phyloP scores from a whole-genome alignment of 495 filamentous ascomycete species.

The Articulospora tetracladia region DNA sequence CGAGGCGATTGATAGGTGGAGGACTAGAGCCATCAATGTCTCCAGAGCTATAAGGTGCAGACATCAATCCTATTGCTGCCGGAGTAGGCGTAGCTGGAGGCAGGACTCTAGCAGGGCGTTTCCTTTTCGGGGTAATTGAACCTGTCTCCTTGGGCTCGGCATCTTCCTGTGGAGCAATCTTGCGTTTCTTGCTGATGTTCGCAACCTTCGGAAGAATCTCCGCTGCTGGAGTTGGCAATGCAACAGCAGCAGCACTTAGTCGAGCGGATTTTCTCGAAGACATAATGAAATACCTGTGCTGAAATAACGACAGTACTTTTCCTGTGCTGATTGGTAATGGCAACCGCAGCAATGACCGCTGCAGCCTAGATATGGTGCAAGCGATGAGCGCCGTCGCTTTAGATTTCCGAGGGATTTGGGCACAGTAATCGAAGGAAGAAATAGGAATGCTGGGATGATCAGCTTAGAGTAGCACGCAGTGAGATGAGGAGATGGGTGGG shows the following conservation, averaged over 20 bases:
- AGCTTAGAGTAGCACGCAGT: not conserved
- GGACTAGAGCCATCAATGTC: constrained; percentile 21
- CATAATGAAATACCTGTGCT: constrained; percentile 33
- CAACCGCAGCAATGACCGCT: constrained; percentile 2
- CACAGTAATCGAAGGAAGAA: not conserved
- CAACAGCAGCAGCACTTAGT: constrained; percentile 39
- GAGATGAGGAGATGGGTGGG: not conserved
- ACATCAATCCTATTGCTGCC: constrained; percentile 19
- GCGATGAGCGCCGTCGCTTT: constrained; percentile 8
- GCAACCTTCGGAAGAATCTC: constrained; percentile 15
- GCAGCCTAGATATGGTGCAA: constrained; percentile 12
- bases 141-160: not conserved
- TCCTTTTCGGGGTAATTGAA: constrained; percentile 25
- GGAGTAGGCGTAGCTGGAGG: constrained; percentile 20
- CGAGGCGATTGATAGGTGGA: constrained; percentile 39
- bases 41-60: constrained; percentile 13
- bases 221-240: constrained; percentile 11
- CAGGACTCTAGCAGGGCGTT: constrained; percentile 3
- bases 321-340: not conserved
- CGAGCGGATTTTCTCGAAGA: constrained; percentile 56
- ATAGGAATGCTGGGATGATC: not conserved
- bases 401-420: not conserved
- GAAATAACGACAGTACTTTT: not conserved
- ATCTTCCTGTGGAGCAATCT: constrained; percentile 26
- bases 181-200: constrained; percentile 32